phyloP scores from a whole-genome alignment of 2,329 filamentous ascomycete genomes.

The Tolypocladium nubicola region DNA sequence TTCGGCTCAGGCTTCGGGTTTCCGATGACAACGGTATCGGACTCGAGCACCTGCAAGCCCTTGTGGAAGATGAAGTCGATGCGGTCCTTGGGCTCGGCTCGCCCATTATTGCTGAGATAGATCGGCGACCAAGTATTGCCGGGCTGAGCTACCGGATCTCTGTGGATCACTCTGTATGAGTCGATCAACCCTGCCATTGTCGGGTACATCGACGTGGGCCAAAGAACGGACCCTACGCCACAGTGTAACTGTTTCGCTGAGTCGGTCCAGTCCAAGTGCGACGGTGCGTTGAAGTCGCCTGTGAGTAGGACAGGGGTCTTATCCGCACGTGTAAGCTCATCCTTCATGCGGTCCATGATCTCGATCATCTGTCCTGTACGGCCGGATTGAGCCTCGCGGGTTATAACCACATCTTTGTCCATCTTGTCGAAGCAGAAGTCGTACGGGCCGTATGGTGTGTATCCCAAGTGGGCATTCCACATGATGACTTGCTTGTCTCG shows the following conservation, averaged over 20 bases:
- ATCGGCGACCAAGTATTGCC: conserved; percentile 28
- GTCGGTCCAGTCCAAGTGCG: conserved; percentile 27
- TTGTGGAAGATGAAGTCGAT: conserved; percentile 30
- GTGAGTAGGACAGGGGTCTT: conserved; percentile 21
- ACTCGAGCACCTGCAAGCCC: conserved; percentile 17
- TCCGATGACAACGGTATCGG: conserved; percentile 18
- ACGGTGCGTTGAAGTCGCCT: conserved; percentile 30
- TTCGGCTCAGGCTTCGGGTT: conserved; percentile 18
- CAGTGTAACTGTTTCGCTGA: conserved; percentile 19
- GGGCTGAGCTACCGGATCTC: conserved; percentile 17
- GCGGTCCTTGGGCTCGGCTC: conserved; percentile 24
- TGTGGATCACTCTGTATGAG: conserved; percentile 23
- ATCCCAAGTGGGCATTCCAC: conserved; percentile 24
- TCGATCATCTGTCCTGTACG: conserved; percentile 24
- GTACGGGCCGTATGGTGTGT: conserved; percentile 28
- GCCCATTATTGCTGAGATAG: conserved; percentile 16
- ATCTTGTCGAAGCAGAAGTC: conserved; percentile 26
- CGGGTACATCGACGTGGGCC: conserved; percentile 24
- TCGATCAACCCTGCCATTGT: conserved; percentile 22
- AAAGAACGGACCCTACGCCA: conserved; percentile 17
- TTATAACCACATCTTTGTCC: conserved; percentile 17
- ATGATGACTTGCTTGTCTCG: conserved; percentile 19
- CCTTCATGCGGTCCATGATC: conserved; percentile 18
- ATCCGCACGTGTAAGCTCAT: conserved; percentile 15
- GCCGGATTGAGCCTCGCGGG: conserved; percentile 21